These are phyloP conservation scores for Priceomyces castillae DNA, from an alignment of 805 yeast genomes.

Conservation along the genomic window DNA sequence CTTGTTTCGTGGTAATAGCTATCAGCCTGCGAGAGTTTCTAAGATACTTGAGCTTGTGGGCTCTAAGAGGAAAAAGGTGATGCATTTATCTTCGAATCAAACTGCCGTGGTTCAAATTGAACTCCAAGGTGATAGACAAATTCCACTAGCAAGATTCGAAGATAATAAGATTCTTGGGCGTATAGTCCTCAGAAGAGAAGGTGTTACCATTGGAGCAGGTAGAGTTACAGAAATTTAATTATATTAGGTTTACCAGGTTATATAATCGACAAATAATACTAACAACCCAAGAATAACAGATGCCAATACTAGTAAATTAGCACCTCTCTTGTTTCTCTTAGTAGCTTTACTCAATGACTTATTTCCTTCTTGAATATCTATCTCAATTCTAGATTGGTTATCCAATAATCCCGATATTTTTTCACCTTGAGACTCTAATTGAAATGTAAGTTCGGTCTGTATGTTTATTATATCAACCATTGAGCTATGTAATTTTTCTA, in stretches of 20 bases:
- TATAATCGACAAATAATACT: slow-evolving; percentile 36
- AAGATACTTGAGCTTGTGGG: slow-evolving; percentile 37
- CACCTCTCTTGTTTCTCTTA: slow-evolving; percentile 51
- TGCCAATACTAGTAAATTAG: slow-evolving; percentile 35
- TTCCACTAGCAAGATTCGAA: slow-evolving; percentile 52
- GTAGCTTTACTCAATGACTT: slow-evolving; percentile 66
- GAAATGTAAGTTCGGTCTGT: slow-evolving; percentile 71
- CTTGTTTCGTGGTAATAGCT: slow-evolving; percentile 71
- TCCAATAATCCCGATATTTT: slow-evolving; percentile 61
- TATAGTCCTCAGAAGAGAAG: slow-evolving; percentile 67
- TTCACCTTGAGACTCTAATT: slow-evolving; percentile 69
- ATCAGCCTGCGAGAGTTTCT: slow-evolving; percentile 64
- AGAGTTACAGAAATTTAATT: slow-evolving; percentile 27
- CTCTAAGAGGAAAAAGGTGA: slow-evolving; percentile 41
- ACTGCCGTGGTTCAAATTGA: slow-evolving; percentile 57
- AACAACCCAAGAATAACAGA: slow-evolving; percentile 35
- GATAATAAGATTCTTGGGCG: slow-evolving; percentile 58
- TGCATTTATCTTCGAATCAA: slow-evolving; percentile 60
- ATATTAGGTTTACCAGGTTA: slow-evolving; percentile 15
- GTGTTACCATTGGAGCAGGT: slow-evolving; percentile 69
- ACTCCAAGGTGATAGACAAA: slow-evolving; percentile 42
- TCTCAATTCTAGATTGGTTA: slow-evolving; percentile 63
- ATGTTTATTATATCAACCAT: slow-evolving; percentile 71
- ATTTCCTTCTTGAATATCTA: slow-evolving; percentile 71
- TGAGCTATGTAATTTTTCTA: slow-evolving; percentile 57